Conservation (phyloP, 306 rosid species). For the Erythrophleum fordii region DNA sequence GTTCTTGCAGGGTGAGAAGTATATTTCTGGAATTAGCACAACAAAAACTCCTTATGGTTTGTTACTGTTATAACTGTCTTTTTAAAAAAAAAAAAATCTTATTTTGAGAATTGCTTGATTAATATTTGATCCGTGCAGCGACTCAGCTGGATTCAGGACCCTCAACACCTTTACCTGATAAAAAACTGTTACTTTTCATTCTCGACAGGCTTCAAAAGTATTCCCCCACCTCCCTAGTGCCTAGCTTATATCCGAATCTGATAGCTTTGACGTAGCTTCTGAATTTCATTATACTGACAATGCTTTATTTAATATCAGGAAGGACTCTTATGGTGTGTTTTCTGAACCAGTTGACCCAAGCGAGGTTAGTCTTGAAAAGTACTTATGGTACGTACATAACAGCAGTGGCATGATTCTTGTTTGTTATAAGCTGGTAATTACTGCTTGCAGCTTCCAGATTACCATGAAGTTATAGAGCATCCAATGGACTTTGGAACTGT, state of each 20-base stretch:
- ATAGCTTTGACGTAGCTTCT: conserved; percentile 41
- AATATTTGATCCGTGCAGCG: conserved; percentile 47
- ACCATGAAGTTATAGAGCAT: conserved; percentile 62
- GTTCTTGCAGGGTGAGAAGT: conserved; percentile 58
- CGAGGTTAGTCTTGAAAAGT: conserved; percentile 56
- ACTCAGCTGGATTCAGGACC: conserved; percentile 61
- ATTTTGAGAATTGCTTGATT: conserved; percentile 9
- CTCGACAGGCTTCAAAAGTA: conserved; percentile 79
- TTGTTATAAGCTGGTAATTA: conserved; percentile 13
- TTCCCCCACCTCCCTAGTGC: conserved; percentile 24
- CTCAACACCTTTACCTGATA: conserved; percentile 65
- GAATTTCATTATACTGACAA: conserved; percentile 35
- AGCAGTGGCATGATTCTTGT: not conserved
- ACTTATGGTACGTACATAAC: not conserved
- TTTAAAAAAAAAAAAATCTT: not conserved
- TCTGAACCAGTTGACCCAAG: conserved; percentile 75
- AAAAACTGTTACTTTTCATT: conserved; percentile 63
- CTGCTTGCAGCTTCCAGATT: conserved; percentile 69
- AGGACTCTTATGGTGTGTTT: conserved; percentile 72
- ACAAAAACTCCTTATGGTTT: conserved; percentile 54
- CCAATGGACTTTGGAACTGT: conserved; percentile 79
- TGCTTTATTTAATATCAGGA: conserved; percentile 52
- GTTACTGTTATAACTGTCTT: conserved; percentile 24
- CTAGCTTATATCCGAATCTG: conserved; percentile 38
- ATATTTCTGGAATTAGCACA: conserved; percentile 49